phyloP scores from a whole-genome alignment of 805 yeast genomes.

The Nakazawaea wyomingensis region DNA sequence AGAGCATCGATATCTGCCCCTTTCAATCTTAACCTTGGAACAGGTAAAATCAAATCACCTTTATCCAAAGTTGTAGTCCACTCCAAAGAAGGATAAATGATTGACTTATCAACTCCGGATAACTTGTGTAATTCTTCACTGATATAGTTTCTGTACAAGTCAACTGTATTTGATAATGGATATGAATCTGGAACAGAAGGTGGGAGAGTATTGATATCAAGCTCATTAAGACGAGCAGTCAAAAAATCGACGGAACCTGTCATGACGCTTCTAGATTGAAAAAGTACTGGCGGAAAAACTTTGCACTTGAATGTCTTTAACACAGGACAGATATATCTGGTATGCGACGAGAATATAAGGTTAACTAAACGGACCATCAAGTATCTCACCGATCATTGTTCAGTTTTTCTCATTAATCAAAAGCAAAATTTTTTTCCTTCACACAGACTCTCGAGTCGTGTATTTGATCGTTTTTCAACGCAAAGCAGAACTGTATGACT shows the following conservation, averaged over 20 bases:
- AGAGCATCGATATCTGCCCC: conserved; percentile 73
- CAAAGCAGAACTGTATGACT: too few species aligned
- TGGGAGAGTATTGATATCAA: conserved; percentile 33
- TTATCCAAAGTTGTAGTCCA: conserved; percentile 80
- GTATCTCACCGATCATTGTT: not conserved
- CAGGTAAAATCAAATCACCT: conserved; percentile 89
- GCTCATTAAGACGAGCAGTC: conserved; percentile 19
- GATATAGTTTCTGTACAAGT: conserved; percentile 85
- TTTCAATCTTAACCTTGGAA: conserved; percentile 84
- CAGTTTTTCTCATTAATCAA: not conserved
- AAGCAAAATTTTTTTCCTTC: not conserved
- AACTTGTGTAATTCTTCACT: conserved; percentile 69
- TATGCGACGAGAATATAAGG: not conserved
- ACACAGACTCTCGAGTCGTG: not conserved
- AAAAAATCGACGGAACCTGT: conserved; percentile 21
- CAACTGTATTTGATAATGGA: conserved; percentile 79
- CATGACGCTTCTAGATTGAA: conserved; percentile 15
- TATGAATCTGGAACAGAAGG: conserved; percentile 48
- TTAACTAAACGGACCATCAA: conserved; percentile 2
- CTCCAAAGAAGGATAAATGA: conserved; percentile 83
- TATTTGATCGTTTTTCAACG: not conserved
- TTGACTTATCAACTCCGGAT: conserved; percentile 61
- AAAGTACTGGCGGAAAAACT: not conserved
- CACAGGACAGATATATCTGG: not conserved
- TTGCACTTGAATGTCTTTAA: not conserved